Evolutionary conservation across 2,329 filamentous ascomycete genomes (phyloP), one percentile per base, ranked within the genome.

Genomic region (Cladobotryum protrusum): DNA sequence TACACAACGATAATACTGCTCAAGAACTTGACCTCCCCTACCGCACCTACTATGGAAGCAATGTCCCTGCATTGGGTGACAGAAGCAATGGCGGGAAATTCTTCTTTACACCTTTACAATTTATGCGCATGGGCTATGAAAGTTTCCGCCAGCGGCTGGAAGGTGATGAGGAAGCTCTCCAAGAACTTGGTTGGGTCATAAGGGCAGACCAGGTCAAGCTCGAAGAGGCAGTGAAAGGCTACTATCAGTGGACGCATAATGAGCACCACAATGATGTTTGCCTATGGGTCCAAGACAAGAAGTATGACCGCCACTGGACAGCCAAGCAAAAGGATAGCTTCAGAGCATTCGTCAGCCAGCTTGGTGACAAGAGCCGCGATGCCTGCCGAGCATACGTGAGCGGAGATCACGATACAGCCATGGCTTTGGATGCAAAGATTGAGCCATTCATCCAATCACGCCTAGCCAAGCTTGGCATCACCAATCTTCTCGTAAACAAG

Each of bases 41-140:
- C 34, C 39, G 48, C 14, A 19, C 43, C 1, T 48, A 52, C 37
- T 48, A 48, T 24, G 52, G 52, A 17, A 48, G 45, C 45, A 54
- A 52, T 18, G 18, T 52, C 6, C 52, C 49, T 2, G 52, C 42
- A 19, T 29, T 52, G 7, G 33, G 29, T 12, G 45, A 48, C 24
- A 37, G 42, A 36, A 17, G n/a, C 4, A 53, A 51, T 9, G 24
- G 24, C 24, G 19, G 20, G n/a, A 15, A 20, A 6, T 41, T 6
- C n/a, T 47, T 19, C 3, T 17, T 2, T 47, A 39, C 18, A 17
- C 35, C 20, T n/a, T 29, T 29, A 9, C 24, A 29, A 9, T 29
- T 29, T 29, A 29, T 29, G 24, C 24, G 24, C 24, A 8, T 29
- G 24, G 24, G 24, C 7, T 29, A 29, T 29, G 4, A 29, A 29